Percentiles rank a stretch among this genome's conserved stretches.
Conservation (phyloP, 441 rosid species). For the Brassica hybrid region DNA sequence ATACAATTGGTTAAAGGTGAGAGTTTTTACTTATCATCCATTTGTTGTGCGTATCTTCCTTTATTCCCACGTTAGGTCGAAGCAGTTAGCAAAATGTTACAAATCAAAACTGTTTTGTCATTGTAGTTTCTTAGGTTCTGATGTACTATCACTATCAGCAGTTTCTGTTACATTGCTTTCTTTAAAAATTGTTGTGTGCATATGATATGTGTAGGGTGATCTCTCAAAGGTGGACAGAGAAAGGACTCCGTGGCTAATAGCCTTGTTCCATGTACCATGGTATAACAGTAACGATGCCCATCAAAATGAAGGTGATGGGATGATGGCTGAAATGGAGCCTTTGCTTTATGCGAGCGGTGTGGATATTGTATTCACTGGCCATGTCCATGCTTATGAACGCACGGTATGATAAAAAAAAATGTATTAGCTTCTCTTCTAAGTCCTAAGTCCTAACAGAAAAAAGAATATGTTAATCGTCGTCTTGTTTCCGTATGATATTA, state of each 20-base stretch:
- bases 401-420: constrained; percentile 68
- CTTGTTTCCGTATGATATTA: not conserved
- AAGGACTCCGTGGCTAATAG: constrained; percentile 92
- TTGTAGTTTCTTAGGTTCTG: not conserved
- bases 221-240: constrained; percentile 78
- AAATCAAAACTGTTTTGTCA: not conserved
- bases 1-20: constrained; percentile 86
- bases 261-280: constrained; percentile 89
- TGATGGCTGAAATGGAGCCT: constrained; percentile 92
- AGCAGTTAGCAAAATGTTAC: not conserved
- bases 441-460: too few relatives aligned
- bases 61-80: not conserved
- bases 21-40: constrained; percentile 7
- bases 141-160: constrained; percentile 9
- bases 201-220: constrained; percentile 63
- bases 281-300: constrained; percentile 91
- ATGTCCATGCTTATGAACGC: constrained; percentile 98
- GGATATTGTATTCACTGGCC: constrained; percentile 83
- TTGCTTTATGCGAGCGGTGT: constrained; percentile 79
- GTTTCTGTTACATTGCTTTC: not conserved
- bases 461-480: too few relatives aligned
- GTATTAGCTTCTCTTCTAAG: too few relatives aligned
- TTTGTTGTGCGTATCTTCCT: constrained; percentile 1
- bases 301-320: constrained; percentile 78
- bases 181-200: not conserved